phyloP scores from a whole-genome alignment of 768 basidiomycete species.

The Suillus fuscotomentosus region DNA sequence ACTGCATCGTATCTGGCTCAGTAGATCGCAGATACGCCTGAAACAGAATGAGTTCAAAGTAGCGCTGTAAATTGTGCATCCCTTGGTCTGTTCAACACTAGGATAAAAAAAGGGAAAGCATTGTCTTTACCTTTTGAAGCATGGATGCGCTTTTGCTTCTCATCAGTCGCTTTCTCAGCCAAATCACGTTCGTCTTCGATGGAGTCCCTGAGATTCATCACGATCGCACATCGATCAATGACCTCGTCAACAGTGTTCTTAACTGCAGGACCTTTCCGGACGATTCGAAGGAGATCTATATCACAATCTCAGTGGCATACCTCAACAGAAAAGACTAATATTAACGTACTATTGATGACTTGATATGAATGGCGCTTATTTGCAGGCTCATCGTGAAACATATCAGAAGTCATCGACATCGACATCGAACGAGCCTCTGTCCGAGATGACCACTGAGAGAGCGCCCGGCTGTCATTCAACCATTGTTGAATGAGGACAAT shows the following conservation, averaged over 20 bases:
- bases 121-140: constrained; percentile 66
- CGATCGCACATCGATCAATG: constrained; percentile 80
- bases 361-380: constrained; percentile 68
- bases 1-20: constrained; percentile 74
- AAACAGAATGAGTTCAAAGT: constrained; percentile 85
- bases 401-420: constrained; percentile 34
- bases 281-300: constrained; percentile 77
- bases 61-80: constrained; percentile 77
- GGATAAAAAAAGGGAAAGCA: neutral
- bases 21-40: constrained; percentile 86
- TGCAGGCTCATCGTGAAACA: constrained; percentile 20
- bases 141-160: constrained; percentile 61
- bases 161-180: constrained; percentile 77
- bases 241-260: constrained; percentile 86
- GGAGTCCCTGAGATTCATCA: constrained; percentile 82
- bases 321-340: neutral
- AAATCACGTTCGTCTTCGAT: constrained; percentile 81
- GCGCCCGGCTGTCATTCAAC: constrained; percentile 46
- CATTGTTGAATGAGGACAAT: constrained; percentile 83
- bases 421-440: constrained; percentile 41
- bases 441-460: constrained; percentile 32
- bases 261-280: constrained; percentile 82
- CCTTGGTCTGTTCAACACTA: constrained; percentile 39
- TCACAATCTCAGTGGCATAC: constrained; percentile 6
- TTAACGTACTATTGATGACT: constrained; percentile 79